Conservation (phyloP, 1,284 basidiomycete genomes). For the Cutaneotrichosporon arboriforme region DNA sequence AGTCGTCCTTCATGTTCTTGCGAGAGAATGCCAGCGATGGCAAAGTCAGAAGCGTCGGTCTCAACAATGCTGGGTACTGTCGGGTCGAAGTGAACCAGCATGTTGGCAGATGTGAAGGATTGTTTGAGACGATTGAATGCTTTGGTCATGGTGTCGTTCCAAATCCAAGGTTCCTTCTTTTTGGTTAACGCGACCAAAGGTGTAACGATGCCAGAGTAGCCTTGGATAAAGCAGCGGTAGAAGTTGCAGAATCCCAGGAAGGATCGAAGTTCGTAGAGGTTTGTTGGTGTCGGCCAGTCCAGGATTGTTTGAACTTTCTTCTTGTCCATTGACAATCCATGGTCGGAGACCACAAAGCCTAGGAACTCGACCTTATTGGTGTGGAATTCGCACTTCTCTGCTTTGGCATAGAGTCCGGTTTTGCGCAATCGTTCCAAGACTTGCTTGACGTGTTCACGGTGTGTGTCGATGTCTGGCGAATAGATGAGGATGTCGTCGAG, state of each 20-base stretch:
- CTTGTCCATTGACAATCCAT: conserved; percentile 48
- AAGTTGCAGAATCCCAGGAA: conserved; percentile 51
- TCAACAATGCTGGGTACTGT: conserved; percentile 32
- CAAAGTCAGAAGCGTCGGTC: conserved; percentile 38
- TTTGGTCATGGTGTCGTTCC: conserved; percentile 33
- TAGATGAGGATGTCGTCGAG: conserved; percentile 48
- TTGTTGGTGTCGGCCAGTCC: conserved; percentile 47
- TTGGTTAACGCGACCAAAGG: conserved; percentile 31
- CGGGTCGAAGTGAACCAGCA: conserved; percentile 48
- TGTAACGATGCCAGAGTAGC: conserved; percentile 37
- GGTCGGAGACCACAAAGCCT: conserved; percentile 44
- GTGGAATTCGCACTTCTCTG: conserved; percentile 48
- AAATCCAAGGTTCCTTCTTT: conserved; percentile 28
- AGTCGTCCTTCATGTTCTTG: conserved; percentile 29
- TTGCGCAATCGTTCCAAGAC: conserved; percentile 45
- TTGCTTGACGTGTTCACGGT: conserved; percentile 39
- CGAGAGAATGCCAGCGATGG: conserved; percentile 36
- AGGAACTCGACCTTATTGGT: conserved; percentile 41
- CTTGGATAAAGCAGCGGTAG: conserved; percentile 48
- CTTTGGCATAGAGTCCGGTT: conserved; percentile 41
- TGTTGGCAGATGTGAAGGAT: conserved; percentile 41
- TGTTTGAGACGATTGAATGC: conserved; percentile 48
- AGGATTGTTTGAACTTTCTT: conserved; percentile 47
- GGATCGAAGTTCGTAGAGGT: conserved; percentile 39
- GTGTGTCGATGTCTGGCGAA: conserved; percentile 50